These are phyloP conservation scores for Jacaranda copaia DNA, from an alignment of 257 asterid species.

Conservation along the genomic window DNA sequence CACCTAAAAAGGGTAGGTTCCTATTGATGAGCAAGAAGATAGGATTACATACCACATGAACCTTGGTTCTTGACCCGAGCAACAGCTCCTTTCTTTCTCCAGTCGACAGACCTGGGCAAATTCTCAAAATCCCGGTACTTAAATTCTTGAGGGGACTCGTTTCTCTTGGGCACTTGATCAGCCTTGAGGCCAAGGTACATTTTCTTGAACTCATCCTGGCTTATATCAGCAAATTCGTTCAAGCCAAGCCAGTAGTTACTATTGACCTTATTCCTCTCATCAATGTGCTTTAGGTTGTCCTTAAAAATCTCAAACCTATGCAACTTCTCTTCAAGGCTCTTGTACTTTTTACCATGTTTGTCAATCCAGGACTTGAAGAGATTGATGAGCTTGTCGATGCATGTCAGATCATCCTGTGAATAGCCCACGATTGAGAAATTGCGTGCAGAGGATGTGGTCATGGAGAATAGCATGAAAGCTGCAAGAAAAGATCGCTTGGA, in stretches of 20 bases:
- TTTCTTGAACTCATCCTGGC: conserved; percentile 69
- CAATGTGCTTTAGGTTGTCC: conserved; percentile 68
- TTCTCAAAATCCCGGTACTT: conserved; percentile 52
- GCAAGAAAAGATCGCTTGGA: conserved; percentile 50
- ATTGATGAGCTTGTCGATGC: conserved; percentile 64
- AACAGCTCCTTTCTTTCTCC: conserved; percentile 79
- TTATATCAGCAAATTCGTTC: conserved; percentile 71
- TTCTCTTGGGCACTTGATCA: conserved; percentile 35
- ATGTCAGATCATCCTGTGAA: conserved; percentile 56
- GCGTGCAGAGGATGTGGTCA: conserved; percentile 37
- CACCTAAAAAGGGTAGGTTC: background rate
- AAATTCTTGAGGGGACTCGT: conserved; percentile 40
- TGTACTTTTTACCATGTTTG: conserved; percentile 58
- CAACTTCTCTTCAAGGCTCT: conserved; percentile 63
- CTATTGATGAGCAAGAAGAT: too few species aligned
- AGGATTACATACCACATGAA: conserved; percentile 52
- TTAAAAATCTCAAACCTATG: conserved; percentile 73
- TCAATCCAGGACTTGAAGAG: conserved; percentile 70
- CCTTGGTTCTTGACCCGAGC: conserved; percentile 74
- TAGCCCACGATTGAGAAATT: conserved; percentile 71
- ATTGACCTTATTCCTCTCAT: conserved; percentile 62
- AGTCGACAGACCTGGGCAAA: conserved; percentile 65
- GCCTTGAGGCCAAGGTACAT: conserved; percentile 62
- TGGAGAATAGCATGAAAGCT: conserved; percentile 35
- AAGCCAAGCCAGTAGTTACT: conserved; percentile 71